phyloP scores from a whole-genome alignment of 257 asterid genomes.

The Salvia miltiorrhiza region DNA sequence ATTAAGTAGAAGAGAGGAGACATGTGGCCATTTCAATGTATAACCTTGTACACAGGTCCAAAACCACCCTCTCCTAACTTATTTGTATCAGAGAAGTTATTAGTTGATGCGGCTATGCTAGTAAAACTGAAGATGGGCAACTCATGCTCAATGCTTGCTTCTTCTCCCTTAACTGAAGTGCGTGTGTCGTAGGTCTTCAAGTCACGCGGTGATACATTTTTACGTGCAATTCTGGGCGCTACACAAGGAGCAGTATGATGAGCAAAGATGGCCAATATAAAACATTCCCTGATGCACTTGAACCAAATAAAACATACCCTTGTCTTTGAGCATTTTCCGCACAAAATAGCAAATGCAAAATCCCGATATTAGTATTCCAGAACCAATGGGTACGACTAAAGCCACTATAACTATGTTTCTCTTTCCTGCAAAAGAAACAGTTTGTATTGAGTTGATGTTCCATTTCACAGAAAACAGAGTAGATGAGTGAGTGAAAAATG shows the following conservation, averaged over 20 bases:
- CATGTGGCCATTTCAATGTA: background rate
- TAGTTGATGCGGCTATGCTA: slow-evolving; percentile 18
- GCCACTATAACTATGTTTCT: background rate
- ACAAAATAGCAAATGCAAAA: background rate
- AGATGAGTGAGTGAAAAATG: no score
- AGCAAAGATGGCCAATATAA: background rate
- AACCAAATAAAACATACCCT: background rate
- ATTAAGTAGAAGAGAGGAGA: background rate
- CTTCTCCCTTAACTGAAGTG: background rate
- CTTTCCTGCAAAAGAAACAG: slow-evolving; percentile 17
- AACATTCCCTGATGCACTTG: background rate
- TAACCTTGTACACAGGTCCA: background rate
- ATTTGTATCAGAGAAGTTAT: slow-evolving; percentile 22
- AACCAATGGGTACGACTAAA: slow-evolving; percentile 8
- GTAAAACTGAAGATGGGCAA: slow-evolving; percentile 21
- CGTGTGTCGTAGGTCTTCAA: background rate
- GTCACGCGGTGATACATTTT: background rate
- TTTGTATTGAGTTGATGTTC: no score
- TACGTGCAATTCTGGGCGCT: background rate
- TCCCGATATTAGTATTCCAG: background rate
- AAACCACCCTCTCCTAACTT: background rate
- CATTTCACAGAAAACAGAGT: background rate
- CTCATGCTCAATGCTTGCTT: background rate
- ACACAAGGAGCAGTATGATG: background rate
- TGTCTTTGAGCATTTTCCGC: slow-evolving; percentile 15